Evolutionary conservation across 2,329 filamentous ascomycete genomes (phyloP).

Genomic region (Davidsoniella virescens): DNA sequence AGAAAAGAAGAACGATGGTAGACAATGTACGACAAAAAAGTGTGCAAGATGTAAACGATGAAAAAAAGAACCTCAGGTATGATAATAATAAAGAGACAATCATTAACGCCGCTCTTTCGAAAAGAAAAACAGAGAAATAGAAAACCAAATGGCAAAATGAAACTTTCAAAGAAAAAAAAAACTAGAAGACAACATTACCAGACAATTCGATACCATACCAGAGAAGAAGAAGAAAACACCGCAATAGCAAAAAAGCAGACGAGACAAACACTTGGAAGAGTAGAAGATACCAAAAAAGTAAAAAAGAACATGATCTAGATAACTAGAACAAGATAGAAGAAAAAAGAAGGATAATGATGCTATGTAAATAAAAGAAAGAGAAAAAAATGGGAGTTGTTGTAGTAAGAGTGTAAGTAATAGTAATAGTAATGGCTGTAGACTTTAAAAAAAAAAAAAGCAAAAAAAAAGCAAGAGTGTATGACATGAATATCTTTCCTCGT

Average conservation of each 20-base stretch:
- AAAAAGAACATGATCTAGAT: neutral
- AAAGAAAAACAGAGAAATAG: neutral
- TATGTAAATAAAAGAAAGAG: neutral
- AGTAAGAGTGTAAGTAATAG: neutral
- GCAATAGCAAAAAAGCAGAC: neutral
- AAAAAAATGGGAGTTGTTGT: neutral
- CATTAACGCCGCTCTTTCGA: no score
- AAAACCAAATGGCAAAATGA: neutral
- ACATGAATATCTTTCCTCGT: constrained; percentile 3
- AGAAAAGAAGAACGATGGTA: no score
- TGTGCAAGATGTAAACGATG: no score
- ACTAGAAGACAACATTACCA: neutral
- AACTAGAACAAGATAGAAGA: neutral
- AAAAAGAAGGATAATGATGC: neutral
- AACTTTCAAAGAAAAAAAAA: neutral
- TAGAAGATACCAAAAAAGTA: neutral
- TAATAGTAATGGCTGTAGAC: neutral
- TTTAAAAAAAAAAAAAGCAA: constrained; percentile 16
- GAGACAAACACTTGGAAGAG: neutral
- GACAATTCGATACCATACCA: neutral
- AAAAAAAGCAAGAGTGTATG: constrained; percentile 6
- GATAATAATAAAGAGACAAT: no score
- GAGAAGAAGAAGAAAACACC: neutral
- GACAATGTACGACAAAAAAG: no score
- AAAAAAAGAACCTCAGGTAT: no score